Evolutionary conservation across 805 yeast genomes (phyloP).

Genomic region (Saccharomycopsis oosterbeekiorum): DNA sequence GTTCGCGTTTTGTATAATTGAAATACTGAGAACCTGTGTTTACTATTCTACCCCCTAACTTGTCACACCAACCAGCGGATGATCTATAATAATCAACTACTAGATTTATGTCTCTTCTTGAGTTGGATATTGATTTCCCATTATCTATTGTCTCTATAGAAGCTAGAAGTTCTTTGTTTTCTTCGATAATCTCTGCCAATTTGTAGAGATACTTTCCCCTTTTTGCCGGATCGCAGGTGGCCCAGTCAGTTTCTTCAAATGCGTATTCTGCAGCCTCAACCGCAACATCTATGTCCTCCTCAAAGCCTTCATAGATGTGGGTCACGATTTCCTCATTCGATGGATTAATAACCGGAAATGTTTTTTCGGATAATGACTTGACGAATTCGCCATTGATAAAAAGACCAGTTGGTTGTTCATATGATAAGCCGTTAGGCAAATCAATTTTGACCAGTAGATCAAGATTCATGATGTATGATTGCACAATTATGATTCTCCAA

Average conservation of each 20-base stretch:
- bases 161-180: constrained; percentile 61
- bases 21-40: constrained; percentile 69
- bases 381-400: constrained; percentile 76
- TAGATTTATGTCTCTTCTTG: constrained; percentile 68
- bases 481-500: too few species aligned
- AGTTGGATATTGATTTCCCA: constrained; percentile 70
- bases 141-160: constrained; percentile 79
- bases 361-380: constrained; percentile 45
- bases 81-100: constrained; percentile 65
- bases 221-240: constrained; percentile 51
- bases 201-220: constrained; percentile 56
- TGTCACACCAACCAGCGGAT: constrained; percentile 89
- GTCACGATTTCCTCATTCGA: constrained; percentile 65
- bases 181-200: constrained; percentile 71
- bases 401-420: constrained; percentile 74
- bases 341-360: constrained; percentile 56
- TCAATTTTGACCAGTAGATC: constrained; percentile 30
- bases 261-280: constrained; percentile 80
- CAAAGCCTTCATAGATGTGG: constrained; percentile 64
- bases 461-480: not conserved
- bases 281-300: constrained; percentile 72
- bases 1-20: constrained; percentile 76
- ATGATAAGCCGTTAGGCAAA: constrained; percentile 64
- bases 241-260: constrained; percentile 54
- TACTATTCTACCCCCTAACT: constrained; percentile 63